Percentiles rank a stretch among this genome's conserved stretches.
Conservation (phyloP, 768 basidiomycete genomes). For the Mycena rebaudengoi region DNA sequence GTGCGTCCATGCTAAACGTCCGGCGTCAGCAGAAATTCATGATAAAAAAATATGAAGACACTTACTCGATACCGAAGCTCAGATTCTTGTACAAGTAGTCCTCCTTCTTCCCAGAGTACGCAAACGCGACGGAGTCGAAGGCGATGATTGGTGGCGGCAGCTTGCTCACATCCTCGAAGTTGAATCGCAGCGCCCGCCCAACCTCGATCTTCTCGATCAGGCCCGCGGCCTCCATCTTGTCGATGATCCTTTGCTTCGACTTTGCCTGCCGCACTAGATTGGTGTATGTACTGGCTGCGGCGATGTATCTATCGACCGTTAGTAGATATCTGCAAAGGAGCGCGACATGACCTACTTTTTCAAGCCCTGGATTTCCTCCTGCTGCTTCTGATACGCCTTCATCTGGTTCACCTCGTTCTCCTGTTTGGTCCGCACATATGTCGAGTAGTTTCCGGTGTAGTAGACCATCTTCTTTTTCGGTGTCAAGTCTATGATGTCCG, state of each 20-base stretch:
- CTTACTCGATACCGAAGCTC: slow-evolving; percentile 97
- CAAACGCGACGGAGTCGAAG: slow-evolving; percentile 93
- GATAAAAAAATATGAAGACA: slow-evolving; percentile 19
- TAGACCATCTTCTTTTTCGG: slow-evolving; percentile 91
- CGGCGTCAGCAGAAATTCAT: background rate
- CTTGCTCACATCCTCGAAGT: slow-evolving; percentile 94
- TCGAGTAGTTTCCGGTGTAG: slow-evolving; percentile 96
- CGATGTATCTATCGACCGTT: slow-evolving; percentile 77
- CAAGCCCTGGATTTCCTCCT: slow-evolving; percentile 98
- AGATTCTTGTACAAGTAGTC: slow-evolving; percentile 90
- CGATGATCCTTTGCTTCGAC: slow-evolving; percentile 99
- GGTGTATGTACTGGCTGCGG: slow-evolving; percentile 99
- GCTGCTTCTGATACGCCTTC: slow-evolving; percentile 99
- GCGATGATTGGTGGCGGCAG: slow-evolving; percentile 98
- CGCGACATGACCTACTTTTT: slow-evolving; percentile 75
- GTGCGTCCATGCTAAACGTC: slow-evolving; percentile 83
- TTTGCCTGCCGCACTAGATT: slow-evolving; percentile 99
- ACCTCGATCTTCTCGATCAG: slow-evolving; percentile 91
- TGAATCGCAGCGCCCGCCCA: slow-evolving; percentile 82
- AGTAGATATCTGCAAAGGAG: slow-evolving; percentile 6
- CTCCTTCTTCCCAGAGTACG: slow-evolving; percentile 89
- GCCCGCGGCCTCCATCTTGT: slow-evolving; percentile 99
- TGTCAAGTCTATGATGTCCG: slow-evolving; percentile 97
- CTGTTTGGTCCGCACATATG: slow-evolving; percentile 93
- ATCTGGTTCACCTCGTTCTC: slow-evolving; percentile 99